phyloP scores from a whole-genome alignment of 129 eudicot genomes.

The Ambrosia artemisiifolia region DNA sequence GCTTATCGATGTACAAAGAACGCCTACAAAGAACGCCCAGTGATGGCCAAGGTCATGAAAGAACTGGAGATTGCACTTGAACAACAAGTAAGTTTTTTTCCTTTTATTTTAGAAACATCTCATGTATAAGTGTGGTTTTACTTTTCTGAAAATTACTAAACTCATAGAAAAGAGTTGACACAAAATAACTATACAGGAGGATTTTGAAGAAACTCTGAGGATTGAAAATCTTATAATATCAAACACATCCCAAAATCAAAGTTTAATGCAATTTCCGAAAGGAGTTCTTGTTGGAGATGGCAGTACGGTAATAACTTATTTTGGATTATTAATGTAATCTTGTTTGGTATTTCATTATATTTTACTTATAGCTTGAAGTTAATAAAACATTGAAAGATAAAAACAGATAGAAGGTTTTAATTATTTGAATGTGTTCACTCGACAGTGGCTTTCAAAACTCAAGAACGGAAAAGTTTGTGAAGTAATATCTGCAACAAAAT shows the following conservation, averaged over 20 bases:
- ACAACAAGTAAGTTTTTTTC: conserved; percentile 13
- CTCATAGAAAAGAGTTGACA: not conserved
- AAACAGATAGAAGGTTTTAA: too few relatives aligned
- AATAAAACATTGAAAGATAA: too few relatives aligned
- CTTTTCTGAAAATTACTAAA: not conserved
- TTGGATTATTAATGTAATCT: too few relatives aligned
- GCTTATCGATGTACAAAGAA: conserved; percentile 3
- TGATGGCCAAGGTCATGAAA: not conserved
- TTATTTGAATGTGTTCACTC: not conserved
- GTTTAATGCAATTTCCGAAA: not conserved
- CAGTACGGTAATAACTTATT: not conserved
- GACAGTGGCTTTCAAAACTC: conserved; percentile 9
- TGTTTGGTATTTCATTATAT: too few relatives aligned
- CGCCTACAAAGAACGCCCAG: not conserved
- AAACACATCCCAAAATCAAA: not conserved
- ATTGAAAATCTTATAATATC: not conserved
- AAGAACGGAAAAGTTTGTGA: conserved; percentile 3
- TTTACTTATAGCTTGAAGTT: too few relatives aligned
- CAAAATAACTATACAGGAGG: not conserved
- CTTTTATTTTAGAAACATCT: not conserved
- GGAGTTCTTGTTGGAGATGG: conserved; percentile 16
- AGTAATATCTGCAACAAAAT: conserved; percentile 4
- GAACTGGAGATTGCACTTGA: conserved; percentile 20
- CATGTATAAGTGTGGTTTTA: not conserved
- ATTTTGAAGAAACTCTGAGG: not conserved